Percentiles rank a stretch among this genome's conserved stretches.
Evolutionary conservation across 805 yeast genomes (phyloP).

Genomic region (Yamadazyma nakazawae): DNA sequence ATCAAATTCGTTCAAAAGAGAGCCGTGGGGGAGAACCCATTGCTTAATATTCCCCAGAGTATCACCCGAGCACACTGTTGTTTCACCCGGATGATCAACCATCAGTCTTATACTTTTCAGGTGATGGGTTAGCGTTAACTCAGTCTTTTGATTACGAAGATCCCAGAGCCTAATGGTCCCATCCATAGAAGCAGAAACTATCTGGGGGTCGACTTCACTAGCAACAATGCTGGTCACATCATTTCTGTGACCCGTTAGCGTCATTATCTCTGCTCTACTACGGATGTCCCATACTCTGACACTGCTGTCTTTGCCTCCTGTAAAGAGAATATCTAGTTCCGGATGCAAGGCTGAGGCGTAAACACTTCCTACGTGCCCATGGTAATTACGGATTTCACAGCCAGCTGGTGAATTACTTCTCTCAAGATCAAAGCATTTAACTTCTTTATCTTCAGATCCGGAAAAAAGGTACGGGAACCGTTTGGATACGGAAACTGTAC

Average conservation of each 20-base stretch:
- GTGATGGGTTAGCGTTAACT: constrained; percentile 78
- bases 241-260: constrained; percentile 75
- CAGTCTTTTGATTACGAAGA: constrained; percentile 70
- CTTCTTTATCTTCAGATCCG: constrained; percentile 89
- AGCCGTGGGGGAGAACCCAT: constrained; percentile 80
- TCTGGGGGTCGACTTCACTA: constrained; percentile 78
- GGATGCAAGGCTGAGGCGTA: constrained; percentile 86
- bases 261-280: constrained; percentile 68
- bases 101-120: constrained; percentile 75
- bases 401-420: constrained; percentile 58
- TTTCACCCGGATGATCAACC: constrained; percentile 62
- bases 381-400: constrained; percentile 70
- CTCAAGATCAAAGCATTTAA: constrained; percentile 95
- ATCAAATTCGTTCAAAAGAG: constrained; percentile 56
- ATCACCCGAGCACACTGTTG: constrained; percentile 76
- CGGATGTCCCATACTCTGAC: constrained; percentile 94
- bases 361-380: constrained; percentile 91
- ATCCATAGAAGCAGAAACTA: constrained; percentile 80
- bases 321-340: constrained; percentile 72
- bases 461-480: constrained; percentile 86
- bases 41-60: constrained; percentile 72
- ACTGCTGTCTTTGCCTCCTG: constrained; percentile 87
- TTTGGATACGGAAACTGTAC: constrained; percentile 69
- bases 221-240: constrained; percentile 69
- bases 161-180: constrained; percentile 90